These are phyloP conservation scores for Straminergon stramineum DNA, from an alignment of 225 moss, liverwort and hornwort species.

Conservation along the genomic window DNA sequence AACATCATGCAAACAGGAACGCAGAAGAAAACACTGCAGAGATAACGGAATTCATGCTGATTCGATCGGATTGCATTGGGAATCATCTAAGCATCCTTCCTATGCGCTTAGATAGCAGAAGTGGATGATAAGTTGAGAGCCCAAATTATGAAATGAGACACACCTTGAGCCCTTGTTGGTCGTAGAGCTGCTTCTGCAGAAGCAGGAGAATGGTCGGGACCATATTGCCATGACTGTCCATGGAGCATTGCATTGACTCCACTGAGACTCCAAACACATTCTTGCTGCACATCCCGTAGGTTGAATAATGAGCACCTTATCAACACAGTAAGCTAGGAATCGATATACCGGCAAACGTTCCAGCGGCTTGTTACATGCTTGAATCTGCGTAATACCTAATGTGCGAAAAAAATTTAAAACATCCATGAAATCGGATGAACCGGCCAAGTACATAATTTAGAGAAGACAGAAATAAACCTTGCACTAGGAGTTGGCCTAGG, in stretches of 20 bases:
- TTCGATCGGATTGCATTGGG: not conserved
- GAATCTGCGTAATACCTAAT: not conserved
- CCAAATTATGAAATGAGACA: not conserved
- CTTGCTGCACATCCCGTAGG: slow-evolving; percentile 42
- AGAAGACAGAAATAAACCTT: slow-evolving; percentile 29
- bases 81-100: not conserved
- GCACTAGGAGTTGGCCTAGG: slow-evolving; percentile 90
- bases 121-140: not conserved
- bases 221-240: slow-evolving; percentile 78
- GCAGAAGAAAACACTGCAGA: not conserved
- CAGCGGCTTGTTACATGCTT: not conserved
- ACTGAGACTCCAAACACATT: slow-evolving; percentile 97
- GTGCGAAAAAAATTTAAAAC: not conserved
- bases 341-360: not conserved
- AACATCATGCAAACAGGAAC: not conserved
- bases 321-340: not conserved
- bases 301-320: not conserved
- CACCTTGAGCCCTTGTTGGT: slow-evolving; percentile 86
- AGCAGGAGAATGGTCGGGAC: slow-evolving; percentile 89
- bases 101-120: not conserved
- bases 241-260: slow-evolving; percentile 94
- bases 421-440: not conserved
- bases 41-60: not conserved
- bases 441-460: not conserved
- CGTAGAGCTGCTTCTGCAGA: slow-evolving; percentile 81